Evolutionary conservation across 495 filamentous ascomycete species (phyloP).

Genomic region (Penicillium goetzii): DNA sequence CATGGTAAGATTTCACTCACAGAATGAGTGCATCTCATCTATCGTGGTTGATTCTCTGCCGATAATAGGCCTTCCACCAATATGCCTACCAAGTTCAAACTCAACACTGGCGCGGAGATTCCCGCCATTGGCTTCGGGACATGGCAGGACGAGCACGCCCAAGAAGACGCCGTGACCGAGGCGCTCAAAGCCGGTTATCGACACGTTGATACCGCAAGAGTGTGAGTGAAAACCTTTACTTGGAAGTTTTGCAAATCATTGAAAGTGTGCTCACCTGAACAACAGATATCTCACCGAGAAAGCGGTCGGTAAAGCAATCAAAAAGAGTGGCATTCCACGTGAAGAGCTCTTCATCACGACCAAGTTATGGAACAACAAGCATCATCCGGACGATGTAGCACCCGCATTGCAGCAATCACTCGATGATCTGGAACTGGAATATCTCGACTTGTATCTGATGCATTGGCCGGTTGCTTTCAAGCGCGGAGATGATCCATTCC

Average conservation of each 20-base stretch:
- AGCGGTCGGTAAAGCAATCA: constrained; percentile 58
- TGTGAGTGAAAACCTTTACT: constrained; percentile 10
- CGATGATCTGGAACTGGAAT: constrained; percentile 59
- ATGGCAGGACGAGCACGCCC: constrained; percentile 47
- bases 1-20: not conserved
- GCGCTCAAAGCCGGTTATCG: constrained; percentile 56
- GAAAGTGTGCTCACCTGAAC: not conserved
- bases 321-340: constrained; percentile 49
- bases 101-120: constrained; percentile 50
- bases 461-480: constrained; percentile 62
- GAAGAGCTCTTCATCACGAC: constrained; percentile 35
- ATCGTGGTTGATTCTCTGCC: not conserved
- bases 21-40: not conserved
- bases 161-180: constrained; percentile 44
- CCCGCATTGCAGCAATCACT: constrained; percentile 61
- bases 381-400: constrained; percentile 62
- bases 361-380: constrained; percentile 70
- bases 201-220: constrained; percentile 60
- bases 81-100: constrained; percentile 26
- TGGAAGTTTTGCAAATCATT: not conserved
- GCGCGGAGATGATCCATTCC: constrained; percentile 38
- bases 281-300: constrained; percentile 47
- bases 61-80: not conserved
- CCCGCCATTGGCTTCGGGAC: constrained; percentile 47
- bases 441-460: constrained; percentile 71